Conservation (phyloP, 169 alveolate species). For the Theileria annulata region DNA sequence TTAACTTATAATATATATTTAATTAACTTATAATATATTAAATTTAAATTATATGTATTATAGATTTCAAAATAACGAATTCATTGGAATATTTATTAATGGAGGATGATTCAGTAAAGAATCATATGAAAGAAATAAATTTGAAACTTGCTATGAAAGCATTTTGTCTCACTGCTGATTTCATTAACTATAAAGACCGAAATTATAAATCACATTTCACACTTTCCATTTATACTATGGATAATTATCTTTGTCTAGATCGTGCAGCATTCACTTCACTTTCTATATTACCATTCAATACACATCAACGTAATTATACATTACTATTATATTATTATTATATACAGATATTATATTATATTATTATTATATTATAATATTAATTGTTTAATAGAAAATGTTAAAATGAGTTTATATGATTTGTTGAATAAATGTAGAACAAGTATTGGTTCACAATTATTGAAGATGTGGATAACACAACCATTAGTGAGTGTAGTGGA, state of each 20-base stretch:
- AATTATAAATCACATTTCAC: conserved; percentile 61
- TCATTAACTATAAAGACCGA: conserved; percentile 46
- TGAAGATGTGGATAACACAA: conserved; percentile 93
- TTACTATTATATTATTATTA: not conserved
- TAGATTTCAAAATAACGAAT: conserved; percentile 65
- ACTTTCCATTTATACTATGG: conserved; percentile 64
- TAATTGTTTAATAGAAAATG: conserved; percentile 17
- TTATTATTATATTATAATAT: not conserved
- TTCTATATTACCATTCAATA: conserved; percentile 67
- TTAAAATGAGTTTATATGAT: conserved; percentile 72
- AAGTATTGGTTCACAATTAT: conserved; percentile 87
- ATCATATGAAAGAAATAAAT: conserved; percentile 67
- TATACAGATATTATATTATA: not conserved
- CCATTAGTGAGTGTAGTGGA: conserved; percentile 90
- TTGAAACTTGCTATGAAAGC: conserved; percentile 67
- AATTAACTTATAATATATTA: no score
- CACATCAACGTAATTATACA: not conserved
- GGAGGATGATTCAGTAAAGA: conserved; percentile 70
- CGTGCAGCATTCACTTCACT: conserved; percentile 76
- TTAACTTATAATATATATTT: no score
- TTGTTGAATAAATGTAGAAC: conserved; percentile 91
- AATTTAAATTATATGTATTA: no score
- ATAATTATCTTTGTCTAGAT: conserved; percentile 73
- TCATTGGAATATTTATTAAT: conserved; percentile 64
- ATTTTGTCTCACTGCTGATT: conserved; percentile 62